Evolutionary conservation across 2,329 filamentous ascomycete species (phyloP).

Genomic region (Emergomyces africanus): DNA sequence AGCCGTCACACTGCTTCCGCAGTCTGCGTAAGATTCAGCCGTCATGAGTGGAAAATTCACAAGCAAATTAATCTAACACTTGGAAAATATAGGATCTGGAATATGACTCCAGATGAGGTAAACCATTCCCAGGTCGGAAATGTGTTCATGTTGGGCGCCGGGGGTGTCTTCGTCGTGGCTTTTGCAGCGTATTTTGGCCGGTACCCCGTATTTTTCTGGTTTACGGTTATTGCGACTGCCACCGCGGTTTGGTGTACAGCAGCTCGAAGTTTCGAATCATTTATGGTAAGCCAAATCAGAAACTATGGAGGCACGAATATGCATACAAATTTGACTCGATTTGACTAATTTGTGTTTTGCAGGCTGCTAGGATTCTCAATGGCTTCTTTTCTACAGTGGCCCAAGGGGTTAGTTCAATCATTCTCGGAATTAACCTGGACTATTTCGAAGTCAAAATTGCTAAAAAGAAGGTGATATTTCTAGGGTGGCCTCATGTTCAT

Average conservation of each 20-base stretch:
- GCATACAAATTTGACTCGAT: background rate
- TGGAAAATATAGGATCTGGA: constrained; percentile 18
- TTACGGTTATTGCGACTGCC: constrained; percentile 22
- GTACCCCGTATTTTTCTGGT: constrained; percentile 32
- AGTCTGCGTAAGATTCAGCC: constrained; percentile 18
- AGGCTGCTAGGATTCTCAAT: constrained; percentile 31
- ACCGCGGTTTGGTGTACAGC: constrained; percentile 30
- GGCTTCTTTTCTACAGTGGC: constrained; percentile 33
- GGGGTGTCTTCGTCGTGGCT: constrained; percentile 29
- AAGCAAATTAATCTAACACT: background rate
- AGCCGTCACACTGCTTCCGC: constrained; percentile 28
- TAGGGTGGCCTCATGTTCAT: constrained; percentile 32
- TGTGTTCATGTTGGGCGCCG: constrained; percentile 33
- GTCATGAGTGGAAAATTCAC: background rate
- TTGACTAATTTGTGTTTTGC: background rate
- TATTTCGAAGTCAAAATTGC: background rate
- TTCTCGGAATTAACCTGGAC: background rate
- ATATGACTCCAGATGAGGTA: constrained; percentile 26
- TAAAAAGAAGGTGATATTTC: background rate
- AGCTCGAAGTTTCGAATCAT: constrained; percentile 25
- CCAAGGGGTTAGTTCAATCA: constrained; percentile 20
- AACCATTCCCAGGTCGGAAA: constrained; percentile 31
- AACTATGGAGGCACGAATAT: background rate
- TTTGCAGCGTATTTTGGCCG: constrained; percentile 33
- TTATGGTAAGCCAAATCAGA: constrained; percentile 16